Conservation (phyloP, 1,139 yeast species). For the Pichia sp. region DNA sequence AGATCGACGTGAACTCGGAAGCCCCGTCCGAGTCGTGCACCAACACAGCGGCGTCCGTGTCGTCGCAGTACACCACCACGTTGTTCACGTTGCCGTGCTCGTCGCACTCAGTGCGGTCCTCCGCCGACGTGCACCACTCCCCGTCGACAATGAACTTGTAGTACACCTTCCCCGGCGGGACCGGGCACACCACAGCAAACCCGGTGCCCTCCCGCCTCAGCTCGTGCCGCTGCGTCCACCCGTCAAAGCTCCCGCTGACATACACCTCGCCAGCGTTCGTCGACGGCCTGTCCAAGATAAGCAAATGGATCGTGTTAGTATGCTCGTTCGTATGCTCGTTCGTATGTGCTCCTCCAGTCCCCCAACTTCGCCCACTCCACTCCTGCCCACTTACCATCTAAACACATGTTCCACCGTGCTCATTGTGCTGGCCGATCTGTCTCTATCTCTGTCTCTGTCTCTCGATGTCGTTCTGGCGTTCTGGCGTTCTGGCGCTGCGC, state of each 20-base stretch:
- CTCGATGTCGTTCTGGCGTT: too few relatives aligned
- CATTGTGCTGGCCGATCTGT: constrained; percentile 7
- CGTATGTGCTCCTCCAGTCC: not conserved
- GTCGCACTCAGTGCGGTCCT: constrained; percentile 42
- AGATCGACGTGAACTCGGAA: constrained; percentile 31
- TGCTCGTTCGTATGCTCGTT: too few relatives aligned
- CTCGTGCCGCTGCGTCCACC: constrained; percentile 52
- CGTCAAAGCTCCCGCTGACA: constrained; percentile 64
- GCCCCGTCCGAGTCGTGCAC: constrained; percentile 20
- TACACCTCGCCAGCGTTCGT: constrained; percentile 38
- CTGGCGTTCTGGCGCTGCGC: too few relatives aligned
- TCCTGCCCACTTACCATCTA: constrained; percentile 24
- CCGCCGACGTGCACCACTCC: constrained; percentile 48
- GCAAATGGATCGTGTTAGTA: not conserved
- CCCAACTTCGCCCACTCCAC: not conserved
- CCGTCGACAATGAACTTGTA: constrained; percentile 67
- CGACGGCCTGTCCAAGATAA: constrained; percentile 21
- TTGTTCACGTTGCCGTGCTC: constrained; percentile 52
- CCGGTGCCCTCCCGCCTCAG: constrained; percentile 44
- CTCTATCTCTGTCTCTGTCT: constrained; percentile 1
- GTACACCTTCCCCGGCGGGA: constrained; percentile 34
- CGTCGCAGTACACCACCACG: constrained; percentile 32
- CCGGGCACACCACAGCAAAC: constrained; percentile 39
- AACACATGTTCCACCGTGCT: constrained; percentile 23
- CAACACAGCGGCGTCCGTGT: constrained; percentile 16